These are phyloP conservation scores for Trichoderma koningii DNA, from an alignment of 2,329 filamentous ascomycete species.

Conservation along the genomic window DNA sequence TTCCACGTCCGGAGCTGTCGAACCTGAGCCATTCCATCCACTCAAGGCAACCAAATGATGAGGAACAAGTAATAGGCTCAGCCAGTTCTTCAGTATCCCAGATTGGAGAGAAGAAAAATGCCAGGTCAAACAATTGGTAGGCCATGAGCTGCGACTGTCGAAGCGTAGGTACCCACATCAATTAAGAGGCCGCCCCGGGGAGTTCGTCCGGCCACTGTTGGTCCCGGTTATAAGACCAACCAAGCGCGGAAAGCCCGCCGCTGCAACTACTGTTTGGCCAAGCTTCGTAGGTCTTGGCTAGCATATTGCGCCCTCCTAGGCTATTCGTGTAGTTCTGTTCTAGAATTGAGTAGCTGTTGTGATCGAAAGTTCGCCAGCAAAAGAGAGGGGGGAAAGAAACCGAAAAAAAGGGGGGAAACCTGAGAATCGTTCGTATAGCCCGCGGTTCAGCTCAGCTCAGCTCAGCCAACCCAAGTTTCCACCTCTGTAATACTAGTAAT, in stretches of 20 bases:
- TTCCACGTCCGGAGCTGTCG: neutral
- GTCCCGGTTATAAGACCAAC: neutral
- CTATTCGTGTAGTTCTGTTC: slow-evolving; percentile 11
- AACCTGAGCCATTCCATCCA: neutral
- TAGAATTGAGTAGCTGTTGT: slow-evolving; percentile 6
- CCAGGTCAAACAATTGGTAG: too few relatives aligned
- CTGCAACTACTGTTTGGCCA: slow-evolving; percentile 1
- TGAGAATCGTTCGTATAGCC: slow-evolving; percentile 10
- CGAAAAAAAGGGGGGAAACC: neutral
- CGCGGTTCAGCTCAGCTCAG: slow-evolving; percentile 22
- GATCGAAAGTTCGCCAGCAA: too few relatives aligned
- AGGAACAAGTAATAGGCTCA: neutral
- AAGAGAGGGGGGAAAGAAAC: too few relatives aligned
- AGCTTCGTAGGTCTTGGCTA: slow-evolving; percentile 3
- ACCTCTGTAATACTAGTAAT: neutral
- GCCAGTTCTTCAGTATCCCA: neutral
- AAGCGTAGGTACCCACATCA: neutral
- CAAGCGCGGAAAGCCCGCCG: slow-evolving; percentile 3
- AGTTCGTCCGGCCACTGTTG: neutral
- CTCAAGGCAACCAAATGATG: too few relatives aligned
- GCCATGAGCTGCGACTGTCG: too few relatives aligned
- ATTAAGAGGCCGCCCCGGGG: neutral
- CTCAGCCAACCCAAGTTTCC: slow-evolving; percentile 12
- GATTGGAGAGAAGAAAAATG: neutral
- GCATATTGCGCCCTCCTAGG: neutral